These are phyloP conservation scores for Tilletia caries DNA, from an alignment of 1,284 basidiomycete genomes.

Conservation along the genomic window DNA sequence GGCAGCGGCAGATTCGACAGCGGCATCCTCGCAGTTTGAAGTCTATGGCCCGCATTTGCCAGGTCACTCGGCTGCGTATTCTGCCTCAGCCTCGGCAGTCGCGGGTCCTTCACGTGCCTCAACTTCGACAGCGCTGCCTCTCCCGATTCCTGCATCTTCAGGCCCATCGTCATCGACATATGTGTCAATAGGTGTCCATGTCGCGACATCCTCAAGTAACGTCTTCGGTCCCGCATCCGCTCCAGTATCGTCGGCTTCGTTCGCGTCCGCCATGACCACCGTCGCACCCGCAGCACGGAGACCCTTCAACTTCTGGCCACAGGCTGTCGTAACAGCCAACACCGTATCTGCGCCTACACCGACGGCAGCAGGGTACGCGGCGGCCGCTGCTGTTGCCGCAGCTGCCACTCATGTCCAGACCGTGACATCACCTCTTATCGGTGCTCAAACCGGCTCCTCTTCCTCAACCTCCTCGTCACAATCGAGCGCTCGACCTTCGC, in stretches of 20 bases:
- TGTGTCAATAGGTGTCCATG: background rate
- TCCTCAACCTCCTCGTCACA: background rate
- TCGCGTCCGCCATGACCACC: background rate
- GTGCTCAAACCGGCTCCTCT: too few relatives aligned
- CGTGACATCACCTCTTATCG: background rate
- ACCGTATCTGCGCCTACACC: too few relatives aligned
- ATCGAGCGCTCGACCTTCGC: constrained; percentile 1
- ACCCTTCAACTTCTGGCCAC: background rate
- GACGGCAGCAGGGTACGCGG: background rate
- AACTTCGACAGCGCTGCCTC: background rate
- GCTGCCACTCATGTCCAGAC: background rate
- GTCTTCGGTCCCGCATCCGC: background rate
- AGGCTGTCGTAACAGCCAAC: background rate
- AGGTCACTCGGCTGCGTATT: background rate
- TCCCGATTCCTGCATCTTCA: background rate
- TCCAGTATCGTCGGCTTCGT: background rate
- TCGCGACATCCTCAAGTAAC: background rate
- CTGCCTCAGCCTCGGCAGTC: background rate
- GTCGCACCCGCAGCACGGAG: background rate
- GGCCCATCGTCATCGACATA: background rate
- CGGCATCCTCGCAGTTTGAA: background rate
- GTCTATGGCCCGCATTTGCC: background rate
- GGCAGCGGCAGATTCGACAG: background rate
- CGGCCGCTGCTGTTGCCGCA: background rate
- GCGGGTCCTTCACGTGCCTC: background rate